Conservation (phyloP, 2,329 filamentous ascomycete species). For the Penicillium sp. region DNA sequence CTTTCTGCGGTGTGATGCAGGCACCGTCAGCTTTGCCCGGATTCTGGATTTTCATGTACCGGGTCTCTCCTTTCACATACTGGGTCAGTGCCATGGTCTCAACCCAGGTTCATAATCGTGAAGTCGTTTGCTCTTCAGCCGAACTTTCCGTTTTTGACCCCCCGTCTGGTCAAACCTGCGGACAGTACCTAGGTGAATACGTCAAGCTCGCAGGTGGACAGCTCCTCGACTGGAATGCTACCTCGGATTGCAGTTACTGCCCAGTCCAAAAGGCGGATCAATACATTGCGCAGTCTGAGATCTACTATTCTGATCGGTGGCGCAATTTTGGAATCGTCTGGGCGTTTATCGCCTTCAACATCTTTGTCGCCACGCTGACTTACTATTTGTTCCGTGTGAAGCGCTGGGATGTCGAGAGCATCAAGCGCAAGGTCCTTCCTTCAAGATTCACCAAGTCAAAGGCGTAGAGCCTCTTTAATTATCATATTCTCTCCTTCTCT, state of each 20-base stretch:
- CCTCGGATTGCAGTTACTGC: constrained; percentile 56
- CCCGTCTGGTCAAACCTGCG: constrained; percentile 60
- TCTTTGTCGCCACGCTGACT: constrained; percentile 53
- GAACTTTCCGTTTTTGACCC: constrained; percentile 71
- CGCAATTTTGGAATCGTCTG: constrained; percentile 69
- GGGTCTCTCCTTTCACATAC: constrained; percentile 60
- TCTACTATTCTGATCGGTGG: constrained; percentile 64
- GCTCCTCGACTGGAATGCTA: constrained; percentile 55
- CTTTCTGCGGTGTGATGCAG: constrained; percentile 74
- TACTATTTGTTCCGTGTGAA: constrained; percentile 45
- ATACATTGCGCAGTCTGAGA: constrained; percentile 48
- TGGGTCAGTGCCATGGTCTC: constrained; percentile 67
- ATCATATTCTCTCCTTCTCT: background rate
- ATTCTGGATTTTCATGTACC: constrained; percentile 70
- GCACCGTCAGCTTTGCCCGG: constrained; percentile 63
- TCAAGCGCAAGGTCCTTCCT: constrained; percentile 20
- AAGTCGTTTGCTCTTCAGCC: constrained; percentile 67
- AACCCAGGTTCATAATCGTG: constrained; percentile 68
- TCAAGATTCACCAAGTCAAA: constrained; percentile 18
- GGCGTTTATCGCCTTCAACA: constrained; percentile 62
- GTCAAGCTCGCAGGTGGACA: constrained; percentile 57
- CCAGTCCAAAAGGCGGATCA: constrained; percentile 42
- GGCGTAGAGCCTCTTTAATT: background rate
- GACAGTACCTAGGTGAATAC: constrained; percentile 60
- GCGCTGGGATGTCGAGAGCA: constrained; percentile 26